Conservation (phyloP, 495 filamentous ascomycete genomes). For the Thozetella sp. region DNA sequence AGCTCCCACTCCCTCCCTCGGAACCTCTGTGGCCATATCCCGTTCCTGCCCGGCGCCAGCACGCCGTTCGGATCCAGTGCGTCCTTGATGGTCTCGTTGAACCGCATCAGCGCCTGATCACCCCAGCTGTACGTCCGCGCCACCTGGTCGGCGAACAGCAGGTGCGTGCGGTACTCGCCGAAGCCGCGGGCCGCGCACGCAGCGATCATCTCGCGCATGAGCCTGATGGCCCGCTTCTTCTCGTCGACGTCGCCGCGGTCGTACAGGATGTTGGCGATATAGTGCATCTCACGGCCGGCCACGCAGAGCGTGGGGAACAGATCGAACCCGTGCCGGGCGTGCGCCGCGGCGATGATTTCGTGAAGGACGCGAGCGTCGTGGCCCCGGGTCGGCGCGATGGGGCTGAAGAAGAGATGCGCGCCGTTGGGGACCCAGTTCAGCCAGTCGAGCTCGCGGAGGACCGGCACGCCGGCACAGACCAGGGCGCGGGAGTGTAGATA, state of each 20-base stretch:
- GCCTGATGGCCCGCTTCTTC: constrained; percentile 29
- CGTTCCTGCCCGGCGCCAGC: constrained; percentile 48
- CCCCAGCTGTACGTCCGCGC: constrained; percentile 53
- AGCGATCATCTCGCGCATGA: constrained; percentile 43
- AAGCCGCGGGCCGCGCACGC: constrained; percentile 43
- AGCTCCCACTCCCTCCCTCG: constrained; percentile 39
- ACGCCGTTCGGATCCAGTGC: constrained; percentile 53
- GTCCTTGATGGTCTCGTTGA: constrained; percentile 54
- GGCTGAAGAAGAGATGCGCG: constrained; percentile 57
- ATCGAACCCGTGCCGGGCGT: constrained; percentile 48
- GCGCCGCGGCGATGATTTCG: constrained; percentile 34
- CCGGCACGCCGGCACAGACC: constrained; percentile 42
- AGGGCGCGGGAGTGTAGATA: constrained; percentile 25
- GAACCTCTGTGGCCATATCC: constrained; percentile 52
- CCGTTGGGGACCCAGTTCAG: constrained; percentile 60
- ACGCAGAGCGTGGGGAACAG: constrained; percentile 53
- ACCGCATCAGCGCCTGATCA: constrained; percentile 44
- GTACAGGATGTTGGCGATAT: constrained; percentile 50
- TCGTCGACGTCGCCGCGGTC: constrained; percentile 32
- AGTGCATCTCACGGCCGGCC: constrained; percentile 57
- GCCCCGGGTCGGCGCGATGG: constrained; percentile 53
- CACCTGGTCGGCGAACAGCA: constrained; percentile 53
- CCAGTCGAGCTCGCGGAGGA: constrained; percentile 53
- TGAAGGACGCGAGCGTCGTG: constrained; percentile 48
- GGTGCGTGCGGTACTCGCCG: constrained; percentile 54